These are phyloP conservation scores for Tephrocybe sp. DNA, from an alignment of 768 basidiomycete genomes.

Conservation along the genomic window DNA sequence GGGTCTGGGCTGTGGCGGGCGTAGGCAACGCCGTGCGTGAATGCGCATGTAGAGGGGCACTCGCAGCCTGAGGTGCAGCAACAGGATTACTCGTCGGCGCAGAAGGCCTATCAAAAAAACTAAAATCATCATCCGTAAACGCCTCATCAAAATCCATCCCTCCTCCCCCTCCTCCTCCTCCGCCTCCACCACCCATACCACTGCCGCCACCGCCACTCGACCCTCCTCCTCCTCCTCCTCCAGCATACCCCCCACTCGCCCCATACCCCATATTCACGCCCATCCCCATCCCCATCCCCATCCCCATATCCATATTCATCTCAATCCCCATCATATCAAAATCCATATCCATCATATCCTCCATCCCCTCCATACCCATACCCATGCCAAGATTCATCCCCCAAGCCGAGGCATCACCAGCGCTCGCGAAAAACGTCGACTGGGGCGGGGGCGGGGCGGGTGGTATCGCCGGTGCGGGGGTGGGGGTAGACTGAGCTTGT, in stretches of 20 bases:
- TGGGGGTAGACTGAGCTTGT: neutral
- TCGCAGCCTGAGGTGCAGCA: neutral
- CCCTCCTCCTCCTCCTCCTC: neutral
- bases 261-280: constrained; percentile 11
- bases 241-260: constrained; percentile 2
- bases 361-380: constrained; percentile 9
- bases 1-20: constrained; percentile 26
- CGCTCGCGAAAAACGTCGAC: constrained; percentile 2
- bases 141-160: constrained; percentile 52
- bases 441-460: constrained; percentile 13
- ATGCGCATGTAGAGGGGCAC: too few species aligned
- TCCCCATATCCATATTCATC: constrained; percentile 34
- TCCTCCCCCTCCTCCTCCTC: constrained; percentile 17
- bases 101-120: constrained; percentile 73
- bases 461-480: constrained; percentile 11
- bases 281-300: constrained; percentile 32
- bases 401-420: constrained; percentile 30
- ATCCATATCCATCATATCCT: constrained; percentile 37
- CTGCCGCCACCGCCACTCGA: constrained; percentile 6
- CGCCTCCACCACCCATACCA: constrained; percentile 27
- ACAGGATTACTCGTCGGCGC: neutral
- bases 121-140: constrained; percentile 88
- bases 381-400: constrained; percentile 15
- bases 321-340: constrained; percentile 55
- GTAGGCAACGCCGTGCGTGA: constrained; percentile 17